phyloP scores from a whole-genome alignment of 192 early-diverging fungal species.

The Mortierella antarctica region DNA sequence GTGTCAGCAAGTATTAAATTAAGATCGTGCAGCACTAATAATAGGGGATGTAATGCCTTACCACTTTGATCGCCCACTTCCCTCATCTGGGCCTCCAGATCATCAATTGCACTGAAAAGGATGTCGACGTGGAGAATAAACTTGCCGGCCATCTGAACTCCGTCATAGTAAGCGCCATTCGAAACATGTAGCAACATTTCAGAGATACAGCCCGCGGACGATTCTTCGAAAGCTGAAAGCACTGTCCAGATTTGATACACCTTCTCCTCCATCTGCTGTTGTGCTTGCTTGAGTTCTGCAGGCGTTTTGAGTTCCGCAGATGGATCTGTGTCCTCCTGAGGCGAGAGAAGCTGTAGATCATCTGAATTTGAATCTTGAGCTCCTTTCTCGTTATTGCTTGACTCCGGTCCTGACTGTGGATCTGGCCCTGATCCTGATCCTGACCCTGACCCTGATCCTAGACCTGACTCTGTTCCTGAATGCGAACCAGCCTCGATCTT shows the following conservation, averaged over 20 bases:
- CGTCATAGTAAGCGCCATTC: conserved; percentile 83
- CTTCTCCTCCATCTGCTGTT: conserved; percentile 86
- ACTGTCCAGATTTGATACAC: conserved; percentile 91
- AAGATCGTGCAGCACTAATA: neutral
- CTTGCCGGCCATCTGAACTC: conserved; percentile 82
- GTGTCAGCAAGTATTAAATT: neutral
- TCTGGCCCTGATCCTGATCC: neutral
- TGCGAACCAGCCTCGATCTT: neutral
- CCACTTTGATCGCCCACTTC: conserved; percentile 71
- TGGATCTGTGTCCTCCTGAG: neutral
- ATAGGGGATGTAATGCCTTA: conserved; percentile 4
- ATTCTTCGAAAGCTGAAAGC: conserved; percentile 96
- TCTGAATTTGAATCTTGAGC: neutral
- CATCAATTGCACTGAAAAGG: conserved; percentile 90
- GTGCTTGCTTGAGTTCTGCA: conserved; percentile 64
- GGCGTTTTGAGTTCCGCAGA: conserved; percentile 22
- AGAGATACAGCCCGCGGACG: conserved; percentile 93
- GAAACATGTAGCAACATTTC: conserved; percentile 95
- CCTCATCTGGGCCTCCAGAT: conserved; percentile 79
- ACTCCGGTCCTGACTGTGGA: neutral
- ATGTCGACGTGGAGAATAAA: conserved; percentile 95
- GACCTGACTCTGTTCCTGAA: neutral
- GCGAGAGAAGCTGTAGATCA: neutral
- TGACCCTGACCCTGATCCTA: conserved; percentile 7
- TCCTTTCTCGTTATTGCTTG: neutral